These are phyloP conservation scores for Fusarium mangiferae DNA, from an alignment of 2,329 filamentous ascomycete genomes.

Conservation along the genomic window DNA sequence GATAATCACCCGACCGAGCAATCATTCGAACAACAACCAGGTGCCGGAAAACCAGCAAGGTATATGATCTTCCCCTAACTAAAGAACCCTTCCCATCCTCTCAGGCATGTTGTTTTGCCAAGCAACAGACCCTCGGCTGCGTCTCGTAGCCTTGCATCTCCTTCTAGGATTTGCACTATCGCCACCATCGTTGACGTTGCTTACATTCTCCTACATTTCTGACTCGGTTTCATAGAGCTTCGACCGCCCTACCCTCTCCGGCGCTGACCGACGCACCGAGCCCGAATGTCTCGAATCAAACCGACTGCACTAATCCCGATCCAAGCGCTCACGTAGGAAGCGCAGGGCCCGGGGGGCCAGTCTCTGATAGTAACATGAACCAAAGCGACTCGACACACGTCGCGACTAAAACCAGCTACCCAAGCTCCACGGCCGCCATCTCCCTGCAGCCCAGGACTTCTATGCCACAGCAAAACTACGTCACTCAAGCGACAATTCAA, in stretches of 20 bases:
- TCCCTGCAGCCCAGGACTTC: not conserved
- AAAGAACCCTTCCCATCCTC: not conserved
- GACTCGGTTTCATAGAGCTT: constrained; percentile 29
- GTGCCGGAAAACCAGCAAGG: constrained; percentile 21
- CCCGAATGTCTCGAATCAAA: constrained; percentile 51
- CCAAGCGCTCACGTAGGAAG: constrained; percentile 22
- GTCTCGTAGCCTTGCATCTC: constrained; percentile 9
- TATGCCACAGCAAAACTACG: not conserved
- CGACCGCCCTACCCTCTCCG: constrained; percentile 67
- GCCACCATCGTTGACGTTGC: constrained; percentile 1
- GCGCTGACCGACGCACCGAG: constrained; percentile 70
- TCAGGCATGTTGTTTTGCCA: not conserved
- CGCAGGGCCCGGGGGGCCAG: constrained; percentile 3
- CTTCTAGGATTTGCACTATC: not conserved
- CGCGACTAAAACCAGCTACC: constrained; percentile 7
- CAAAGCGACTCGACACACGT: constrained; percentile 10
- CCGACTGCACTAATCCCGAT: constrained; percentile 48
- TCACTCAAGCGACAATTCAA: not conserved
- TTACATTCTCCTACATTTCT: constrained; percentile 15
- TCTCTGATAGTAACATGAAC: constrained; percentile 16
- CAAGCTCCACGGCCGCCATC: not conserved
- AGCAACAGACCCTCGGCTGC: not conserved
- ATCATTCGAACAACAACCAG: constrained; percentile 13
- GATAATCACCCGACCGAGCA: constrained; percentile 11
- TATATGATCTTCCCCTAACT: constrained; percentile 1